Evolutionary conservation across 352 stramenopile genomes (phyloP).

Genomic region (Globisporangium radiosum): DNA sequence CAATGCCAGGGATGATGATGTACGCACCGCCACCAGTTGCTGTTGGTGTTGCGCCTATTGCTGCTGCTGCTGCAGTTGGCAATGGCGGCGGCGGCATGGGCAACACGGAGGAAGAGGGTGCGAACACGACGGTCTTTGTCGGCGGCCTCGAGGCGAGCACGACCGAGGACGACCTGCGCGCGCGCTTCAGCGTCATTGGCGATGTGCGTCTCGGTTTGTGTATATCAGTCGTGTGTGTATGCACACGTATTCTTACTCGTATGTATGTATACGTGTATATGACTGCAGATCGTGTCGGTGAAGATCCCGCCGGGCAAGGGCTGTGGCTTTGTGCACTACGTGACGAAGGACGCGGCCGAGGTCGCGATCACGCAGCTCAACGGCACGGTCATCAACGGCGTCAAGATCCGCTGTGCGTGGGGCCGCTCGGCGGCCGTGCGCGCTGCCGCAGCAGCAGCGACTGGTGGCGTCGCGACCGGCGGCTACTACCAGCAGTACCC

Average conservation of each 20-base stretch:
- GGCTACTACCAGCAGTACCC: conserved; percentile 53
- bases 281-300: conserved; percentile 57
- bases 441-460: conserved; percentile 13
- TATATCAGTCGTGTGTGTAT: no score
- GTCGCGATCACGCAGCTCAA: conserved; percentile 88
- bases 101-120: conserved; percentile 41
- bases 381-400: conserved; percentile 64
- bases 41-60: background rate
- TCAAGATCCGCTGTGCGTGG: conserved; percentile 87
- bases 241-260: no score
- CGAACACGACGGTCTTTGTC: conserved; percentile 91
- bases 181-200: conserved; percentile 72
- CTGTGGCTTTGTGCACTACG: conserved; percentile 90
- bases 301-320: conserved; percentile 85
- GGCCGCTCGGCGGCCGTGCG: conserved; percentile 68
- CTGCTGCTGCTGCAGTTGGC: conserved; percentile 5
- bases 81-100: conserved; percentile 10
- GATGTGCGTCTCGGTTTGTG: conserved; percentile 38
- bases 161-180: conserved; percentile 80
- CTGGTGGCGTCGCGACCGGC: conserved; percentile 6
- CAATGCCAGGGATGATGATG: no score
- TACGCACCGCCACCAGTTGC: conserved; percentile 16
- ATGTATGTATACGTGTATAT: background rate
- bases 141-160: conserved; percentile 77
- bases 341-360: conserved; percentile 73